Base-by-base conservation (phyloP, 2,329 filamentous ascomycete species). In the Clarireedia homoeocarpa region DNA sequence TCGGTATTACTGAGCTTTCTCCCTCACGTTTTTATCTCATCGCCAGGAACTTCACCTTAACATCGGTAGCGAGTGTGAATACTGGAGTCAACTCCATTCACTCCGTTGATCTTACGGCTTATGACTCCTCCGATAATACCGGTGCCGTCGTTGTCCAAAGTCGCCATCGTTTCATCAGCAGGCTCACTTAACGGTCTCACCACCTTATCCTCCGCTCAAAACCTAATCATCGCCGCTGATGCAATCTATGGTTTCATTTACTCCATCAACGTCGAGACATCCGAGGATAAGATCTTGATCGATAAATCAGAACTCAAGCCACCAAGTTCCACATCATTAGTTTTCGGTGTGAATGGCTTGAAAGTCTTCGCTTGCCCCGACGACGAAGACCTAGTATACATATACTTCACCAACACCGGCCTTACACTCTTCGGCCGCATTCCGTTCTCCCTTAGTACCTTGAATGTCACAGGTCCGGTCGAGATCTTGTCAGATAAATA, bases 1-100 rank as follows among this genome's bases (percentile, higher is more conserved):
- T 69, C 2, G 71, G 71, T 1, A 72, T 75, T n/a, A 67, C 70
- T 5, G 69, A 74, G 59, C 58, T 68, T 3, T n/a, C 34, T 7
- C 56, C 53, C 10, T 67, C 73, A 34, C 44, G 52, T 5, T 65
- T 61, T 52, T 63, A 61, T 42, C 3, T 61, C 17, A 59, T 70
- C 20, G 72, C 68, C 53, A 40, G 49, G 3, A 60, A 62, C 30
- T 60, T 62, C 39, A 51, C 59, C 10, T 26, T 60, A 15, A 54
- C 55, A 6, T 55, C 60, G 5, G 26, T 45, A 5, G 51, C 44
- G 4, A 48, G 55, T 9, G 6, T 53, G 2, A 48, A 14, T 2
- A 26, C 46, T 2, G 58, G 56, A 5, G 46, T 57, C 10, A 57
- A 53, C 39, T 53, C 63, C 6, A 57, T 71, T 38, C 67, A 49